These are phyloP conservation scores for Millerozyma miso DNA, from an alignment of 805 yeast species.

Conservation along the genomic window DNA sequence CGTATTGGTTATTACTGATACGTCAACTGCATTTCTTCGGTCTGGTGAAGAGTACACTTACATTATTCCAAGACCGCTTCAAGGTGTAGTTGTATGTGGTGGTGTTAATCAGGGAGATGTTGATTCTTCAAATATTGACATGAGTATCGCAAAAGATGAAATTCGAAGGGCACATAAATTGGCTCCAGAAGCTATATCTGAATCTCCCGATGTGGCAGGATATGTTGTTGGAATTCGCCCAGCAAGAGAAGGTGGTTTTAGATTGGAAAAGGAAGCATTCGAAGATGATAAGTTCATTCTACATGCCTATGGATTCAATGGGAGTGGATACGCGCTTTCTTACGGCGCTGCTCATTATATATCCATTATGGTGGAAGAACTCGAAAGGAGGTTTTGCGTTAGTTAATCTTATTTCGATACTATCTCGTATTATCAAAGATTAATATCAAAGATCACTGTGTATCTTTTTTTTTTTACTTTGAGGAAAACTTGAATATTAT, in stretches of 20 bases:
- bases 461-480: no score
- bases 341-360: conserved; percentile 41
- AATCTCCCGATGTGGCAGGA: conserved; percentile 3
- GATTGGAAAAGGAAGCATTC: conserved; percentile 33
- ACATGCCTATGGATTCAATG: conserved; percentile 73
- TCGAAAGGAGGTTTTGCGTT: background rate
- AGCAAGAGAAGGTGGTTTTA: conserved; percentile 53
- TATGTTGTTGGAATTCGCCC: conserved; percentile 64
- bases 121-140: background rate
- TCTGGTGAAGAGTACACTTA: conserved; percentile 50
- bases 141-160: conserved; percentile 3
- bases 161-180: conserved; percentile 4
- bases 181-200: conserved; percentile 4
- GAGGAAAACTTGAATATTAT: background rate
- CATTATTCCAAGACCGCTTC: conserved; percentile 57
- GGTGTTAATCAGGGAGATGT: conserved; percentile 56
- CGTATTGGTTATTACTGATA: conserved; percentile 11
- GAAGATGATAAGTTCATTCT: conserved; percentile 28
- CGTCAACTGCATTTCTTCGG: conserved; percentile 9
- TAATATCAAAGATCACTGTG: no score
- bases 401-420: no score
- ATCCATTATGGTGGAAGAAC: background rate
- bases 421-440: no score
- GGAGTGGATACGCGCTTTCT: conserved; percentile 67
- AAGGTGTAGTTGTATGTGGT: conserved; percentile 65